A percentile compares a stretch with the other conserved stretches of the same genome.
phyloP scores from a whole-genome alignment of 768 basidiomycete species.

The Boletus sensibilis region DNA sequence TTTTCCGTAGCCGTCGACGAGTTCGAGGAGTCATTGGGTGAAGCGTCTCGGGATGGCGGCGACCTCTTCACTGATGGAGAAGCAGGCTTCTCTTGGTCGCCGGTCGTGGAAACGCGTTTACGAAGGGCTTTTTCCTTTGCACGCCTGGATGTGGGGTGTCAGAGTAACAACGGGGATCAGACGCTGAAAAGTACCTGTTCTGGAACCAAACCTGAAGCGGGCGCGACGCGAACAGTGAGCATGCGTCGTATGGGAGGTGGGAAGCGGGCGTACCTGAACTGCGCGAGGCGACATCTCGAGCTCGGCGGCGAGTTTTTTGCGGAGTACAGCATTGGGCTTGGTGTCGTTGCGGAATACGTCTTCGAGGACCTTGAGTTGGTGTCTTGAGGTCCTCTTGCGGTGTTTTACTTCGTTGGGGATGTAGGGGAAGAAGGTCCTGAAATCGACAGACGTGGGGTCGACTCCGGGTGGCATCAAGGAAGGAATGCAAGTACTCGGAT shows the following conservation, averaged over 20 bases:
- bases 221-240: slow-evolving; percentile 22
- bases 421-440: slow-evolving; percentile 84
- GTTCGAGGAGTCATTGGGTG: slow-evolving; percentile 32
- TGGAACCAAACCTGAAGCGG: slow-evolving; percentile 82
- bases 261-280: slow-evolving; percentile 73
- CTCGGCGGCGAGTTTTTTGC: slow-evolving; percentile 77
- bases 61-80: slow-evolving; percentile 12
- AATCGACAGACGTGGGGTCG: slow-evolving; percentile 69
- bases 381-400: slow-evolving; percentile 81
- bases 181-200: slow-evolving; percentile 55
- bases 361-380: slow-evolving; percentile 89
- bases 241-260: slow-evolving; percentile 9
- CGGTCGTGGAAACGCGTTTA: slow-evolving; percentile 40
- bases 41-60: slow-evolving; percentile 19
- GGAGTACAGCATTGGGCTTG: slow-evolving; percentile 81
- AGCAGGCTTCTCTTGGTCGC: slow-evolving; percentile 20
- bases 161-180: slow-evolving; percentile 8
- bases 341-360: slow-evolving; percentile 82
- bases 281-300: slow-evolving; percentile 91
- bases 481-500: slow-evolving; percentile 43
- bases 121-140: slow-evolving; percentile 80
- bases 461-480: slow-evolving; percentile 49
- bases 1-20: slow-evolving; percentile 41
- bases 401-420: slow-evolving; percentile 94
- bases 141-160: slow-evolving; percentile 45